Evolutionary conservation across 1,284 basidiomycete genomes (phyloP).

Genomic region (Malassezia japonica): DNA sequence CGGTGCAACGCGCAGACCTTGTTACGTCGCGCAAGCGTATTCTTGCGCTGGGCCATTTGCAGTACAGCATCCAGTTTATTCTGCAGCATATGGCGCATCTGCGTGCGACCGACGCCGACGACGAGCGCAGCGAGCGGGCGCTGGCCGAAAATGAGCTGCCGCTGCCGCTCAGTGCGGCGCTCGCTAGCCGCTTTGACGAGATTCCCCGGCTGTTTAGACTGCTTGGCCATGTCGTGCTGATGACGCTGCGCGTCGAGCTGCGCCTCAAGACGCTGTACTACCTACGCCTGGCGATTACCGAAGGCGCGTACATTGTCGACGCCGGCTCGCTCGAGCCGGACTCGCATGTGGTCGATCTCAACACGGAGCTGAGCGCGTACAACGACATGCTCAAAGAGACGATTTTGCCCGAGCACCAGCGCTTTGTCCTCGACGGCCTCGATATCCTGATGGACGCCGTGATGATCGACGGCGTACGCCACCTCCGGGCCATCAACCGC

Average conservation of each 20-base stretch:
- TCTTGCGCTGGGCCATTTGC: conserved; percentile 66
- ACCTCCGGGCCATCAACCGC: conserved; percentile 63
- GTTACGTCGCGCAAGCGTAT: conserved; percentile 67
- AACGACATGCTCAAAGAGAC: conserved; percentile 56
- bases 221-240: conserved; percentile 72
- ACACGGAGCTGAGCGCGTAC: conserved; percentile 65
- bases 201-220: conserved; percentile 80
- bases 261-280: conserved; percentile 75
- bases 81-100: conserved; percentile 24
- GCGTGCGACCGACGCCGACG: conserved; percentile 9
- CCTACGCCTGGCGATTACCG: conserved; percentile 63
- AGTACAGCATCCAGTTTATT: conserved; percentile 58
- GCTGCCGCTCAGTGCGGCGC: conserved; percentile 26
- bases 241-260: conserved; percentile 79
- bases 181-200: conserved; percentile 54
- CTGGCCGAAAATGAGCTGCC: conserved; percentile 15
- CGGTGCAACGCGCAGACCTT: conserved; percentile 53
- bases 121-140: too few species aligned
- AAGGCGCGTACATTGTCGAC: conserved; percentile 55
- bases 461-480: conserved; percentile 65
- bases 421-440: conserved; percentile 78
- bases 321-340: conserved; percentile 77
- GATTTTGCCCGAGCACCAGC: conserved; percentile 42
- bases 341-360: conserved; percentile 76
- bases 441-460: conserved; percentile 76